Conservation (phyloP, 2,329 filamentous ascomycete species). For the Ophiocordyceps camponoti-floridani region DNA sequence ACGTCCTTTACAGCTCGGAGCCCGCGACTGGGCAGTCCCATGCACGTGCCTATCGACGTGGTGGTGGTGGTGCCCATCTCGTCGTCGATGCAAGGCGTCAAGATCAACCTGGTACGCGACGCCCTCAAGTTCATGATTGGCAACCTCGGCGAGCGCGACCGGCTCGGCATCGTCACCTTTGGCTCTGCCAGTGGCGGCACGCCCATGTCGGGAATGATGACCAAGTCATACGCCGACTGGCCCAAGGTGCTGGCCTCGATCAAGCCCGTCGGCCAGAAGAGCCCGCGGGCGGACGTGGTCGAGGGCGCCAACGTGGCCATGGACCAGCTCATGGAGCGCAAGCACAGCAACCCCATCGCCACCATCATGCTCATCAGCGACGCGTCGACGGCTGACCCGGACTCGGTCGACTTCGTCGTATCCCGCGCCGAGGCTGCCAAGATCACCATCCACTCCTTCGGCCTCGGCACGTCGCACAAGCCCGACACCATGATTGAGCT, state of each 20-base stretch:
- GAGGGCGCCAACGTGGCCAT: conserved; percentile 96
- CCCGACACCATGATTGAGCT: conserved; percentile 98
- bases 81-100: conserved; percentile 97
- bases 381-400: conserved; percentile 81
- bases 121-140: conserved; percentile 82
- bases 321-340: conserved; percentile 95
- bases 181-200: conserved; percentile 87
- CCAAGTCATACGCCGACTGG: conserved; percentile 89
- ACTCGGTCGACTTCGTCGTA: conserved; percentile 95
- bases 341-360: conserved; percentile 86
- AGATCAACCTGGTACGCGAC: conserved; percentile 87
- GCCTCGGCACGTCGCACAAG: conserved; percentile 90
- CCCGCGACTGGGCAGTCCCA: conserved; percentile 23
- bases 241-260: conserved; percentile 71
- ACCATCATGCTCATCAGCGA: conserved; percentile 96
- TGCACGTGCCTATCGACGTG: conserved; percentile 86
- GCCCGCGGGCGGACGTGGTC: conserved; percentile 85
- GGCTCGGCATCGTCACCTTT: conserved; percentile 95
- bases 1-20: conserved; percentile 47
- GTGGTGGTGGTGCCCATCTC: conserved; percentile 95
- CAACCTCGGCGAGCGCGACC: conserved; percentile 77
- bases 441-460: conserved; percentile 92
- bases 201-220: conserved; percentile 94
- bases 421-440: conserved; percentile 94
- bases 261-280: conserved; percentile 89